Evolutionary conservation across 106 monocot species (phyloP), one percentile per base, ranked within the genome.

Genomic region (Iris macrosiphon): DNA sequence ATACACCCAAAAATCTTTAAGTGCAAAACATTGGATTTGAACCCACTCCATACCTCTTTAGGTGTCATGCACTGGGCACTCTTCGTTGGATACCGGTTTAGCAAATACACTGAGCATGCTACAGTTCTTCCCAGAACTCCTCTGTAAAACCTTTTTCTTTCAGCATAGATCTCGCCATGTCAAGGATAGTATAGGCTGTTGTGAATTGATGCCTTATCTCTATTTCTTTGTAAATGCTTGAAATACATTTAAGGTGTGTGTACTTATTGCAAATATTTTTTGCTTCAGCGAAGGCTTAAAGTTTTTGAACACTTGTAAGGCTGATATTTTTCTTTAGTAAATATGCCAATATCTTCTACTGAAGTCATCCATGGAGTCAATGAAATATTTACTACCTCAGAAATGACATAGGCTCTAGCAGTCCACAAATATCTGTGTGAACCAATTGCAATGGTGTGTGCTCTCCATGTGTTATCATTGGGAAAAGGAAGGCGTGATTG

Each of bases 111-210:
- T 28, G 27, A 7, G 21, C 50, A 38, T 1, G 14, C 24, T 15
- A 28, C 38, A 30, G 13, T 42, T 52, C 25, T 3, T 22, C 27
- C 27, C 14, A 64, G 16, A 51, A 64, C 1, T 6, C 10, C 34
- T 52, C 40, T 37, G 52, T n/a, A 22, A 64, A n/a, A 6, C n/a
- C 3, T 11, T 64, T 64, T 6, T 38, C 40, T n/a, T 40, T 40
- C 6, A 64, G 24, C 50, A 64, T 51, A 20, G 22, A 37, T 52
- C 64, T 52, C 0, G 40, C n/a, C 64, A 64, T 52, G 3, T 64
- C 39, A 11, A 52, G 15, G 30, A 64, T 64, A 9, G 51, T 40
- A 12, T 6, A 12, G n/a, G n/a, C n/a, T n/a, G n/a, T n/a, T n/a
- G n/a, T n/a, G n/a, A n/a, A n/a, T n/a, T n/a, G n/a, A n/a, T n/a